These are phyloP conservation scores for Sordariomycetes sp. DNA, from an alignment of 2,329 filamentous ascomycete species.

Conservation along the genomic window DNA sequence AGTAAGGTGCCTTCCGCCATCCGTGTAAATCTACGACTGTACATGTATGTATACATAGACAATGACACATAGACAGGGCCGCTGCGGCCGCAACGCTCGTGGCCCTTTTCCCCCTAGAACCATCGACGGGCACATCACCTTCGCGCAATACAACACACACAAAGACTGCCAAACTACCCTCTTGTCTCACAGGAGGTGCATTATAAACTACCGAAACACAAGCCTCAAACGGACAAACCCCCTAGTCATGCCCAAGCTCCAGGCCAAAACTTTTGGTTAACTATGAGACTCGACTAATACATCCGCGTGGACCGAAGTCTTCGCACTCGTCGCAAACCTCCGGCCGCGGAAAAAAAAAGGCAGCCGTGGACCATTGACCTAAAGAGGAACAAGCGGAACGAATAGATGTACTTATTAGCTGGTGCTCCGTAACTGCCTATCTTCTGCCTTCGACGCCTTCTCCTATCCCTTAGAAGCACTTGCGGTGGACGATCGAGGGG, in stretches of 20 bases:
- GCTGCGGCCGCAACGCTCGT: neutral
- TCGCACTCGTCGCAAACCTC: constrained; percentile 30
- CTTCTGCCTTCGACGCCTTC: neutral
- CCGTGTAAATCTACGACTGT: neutral
- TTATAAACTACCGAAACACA: neutral
- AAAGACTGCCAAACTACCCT: no score
- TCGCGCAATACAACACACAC: no score
- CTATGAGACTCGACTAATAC: constrained; percentile 42
- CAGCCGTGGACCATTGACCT: neutral
- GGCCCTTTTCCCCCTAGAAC: no score
- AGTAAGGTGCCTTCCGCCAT: neutral
- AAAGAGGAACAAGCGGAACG: neutral
- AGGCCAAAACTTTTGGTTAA: constrained; percentile 33
- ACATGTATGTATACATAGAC: neutral
- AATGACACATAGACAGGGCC: neutral
- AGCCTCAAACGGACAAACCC: neutral
- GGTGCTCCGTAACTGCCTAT: constrained; percentile 1
- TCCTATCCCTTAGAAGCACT: constrained; percentile 90
- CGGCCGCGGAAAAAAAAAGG: neutral
- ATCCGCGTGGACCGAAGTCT: constrained; percentile 28
- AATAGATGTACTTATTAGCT: constrained; percentile 1
- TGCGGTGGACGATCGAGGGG: constrained; percentile 98
- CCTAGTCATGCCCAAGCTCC: neutral
- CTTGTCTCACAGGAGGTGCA: no score
- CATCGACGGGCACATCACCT: no score